Evolutionary conservation across 1,284 basidiomycete species (phyloP).

Genomic region (Ganoderma multipileum): DNA sequence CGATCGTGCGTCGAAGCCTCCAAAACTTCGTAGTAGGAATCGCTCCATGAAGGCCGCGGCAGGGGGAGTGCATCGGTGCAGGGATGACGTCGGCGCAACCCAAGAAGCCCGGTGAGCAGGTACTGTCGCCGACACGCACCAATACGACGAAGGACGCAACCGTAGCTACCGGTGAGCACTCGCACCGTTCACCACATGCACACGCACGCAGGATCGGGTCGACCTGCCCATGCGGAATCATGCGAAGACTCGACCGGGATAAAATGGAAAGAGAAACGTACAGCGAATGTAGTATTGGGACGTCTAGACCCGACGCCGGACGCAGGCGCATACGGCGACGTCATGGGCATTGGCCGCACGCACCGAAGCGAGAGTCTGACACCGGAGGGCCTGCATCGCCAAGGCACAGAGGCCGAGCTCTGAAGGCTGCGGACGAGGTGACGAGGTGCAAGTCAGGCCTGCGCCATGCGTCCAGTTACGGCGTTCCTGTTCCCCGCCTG

Average conservation of each 20-base stretch:
- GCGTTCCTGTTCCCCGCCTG: neutral
- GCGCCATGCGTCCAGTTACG: neutral
- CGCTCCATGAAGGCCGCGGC: neutral
- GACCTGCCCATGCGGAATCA: neutral
- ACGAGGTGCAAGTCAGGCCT: neutral
- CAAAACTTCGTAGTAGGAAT: neutral
- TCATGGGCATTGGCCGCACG: conserved; percentile 1
- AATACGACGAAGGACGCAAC: neutral
- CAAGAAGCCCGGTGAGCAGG: neutral
- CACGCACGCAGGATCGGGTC: neutral
- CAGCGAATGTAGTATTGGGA: neutral
- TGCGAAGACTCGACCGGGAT: neutral
- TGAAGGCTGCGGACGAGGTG: neutral
- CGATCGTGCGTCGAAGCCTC: neutral
- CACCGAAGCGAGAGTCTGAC: conserved; percentile 4
- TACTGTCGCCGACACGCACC: neutral
- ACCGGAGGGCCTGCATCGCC: conserved; percentile 4
- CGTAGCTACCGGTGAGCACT: neutral
- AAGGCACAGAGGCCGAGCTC: neutral
- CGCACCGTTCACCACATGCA: neutral
- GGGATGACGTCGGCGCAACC: neutral
- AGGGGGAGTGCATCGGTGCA: neutral
- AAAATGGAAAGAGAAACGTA: neutral
- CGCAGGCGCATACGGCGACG: neutral
- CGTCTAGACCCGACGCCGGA: neutral